Conservation (phyloP, 2,329 filamentous ascomycete species). For the Aspergillus sp. region DNA sequence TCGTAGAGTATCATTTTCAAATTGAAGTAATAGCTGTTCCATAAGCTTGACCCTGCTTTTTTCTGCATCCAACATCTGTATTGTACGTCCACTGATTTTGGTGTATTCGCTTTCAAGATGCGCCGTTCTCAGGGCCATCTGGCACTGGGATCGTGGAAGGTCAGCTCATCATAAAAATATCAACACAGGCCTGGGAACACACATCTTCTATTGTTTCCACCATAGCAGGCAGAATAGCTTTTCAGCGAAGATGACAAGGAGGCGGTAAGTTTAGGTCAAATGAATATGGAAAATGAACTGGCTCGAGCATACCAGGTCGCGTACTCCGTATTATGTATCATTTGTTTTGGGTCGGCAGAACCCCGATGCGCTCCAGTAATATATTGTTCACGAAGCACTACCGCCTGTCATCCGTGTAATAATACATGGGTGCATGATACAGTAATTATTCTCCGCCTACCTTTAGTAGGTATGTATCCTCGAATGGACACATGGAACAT, state of each 20-base stretch:
- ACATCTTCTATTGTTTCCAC: conserved; percentile 10
- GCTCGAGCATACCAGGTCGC: no score
- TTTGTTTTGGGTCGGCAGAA: no score
- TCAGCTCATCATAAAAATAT: conserved; percentile 3
- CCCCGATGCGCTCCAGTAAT: no score
- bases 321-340: no score
- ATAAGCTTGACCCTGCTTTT: conserved; percentile 61
- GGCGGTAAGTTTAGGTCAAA: not conserved
- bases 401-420: not conserved
- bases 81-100: conserved; percentile 54
- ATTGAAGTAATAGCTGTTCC: conserved; percentile 60
- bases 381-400: no score
- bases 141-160: conserved; percentile 14
- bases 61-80: conserved; percentile 66
- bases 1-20: conserved; percentile 63
- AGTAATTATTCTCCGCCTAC: no score
- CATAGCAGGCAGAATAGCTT: conserved; percentile 1
- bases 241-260: not conserved
- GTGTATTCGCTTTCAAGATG: conserved; percentile 63
- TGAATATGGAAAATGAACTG: not conserved
- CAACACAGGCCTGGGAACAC: not conserved
- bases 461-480: not conserved
- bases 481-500: not conserved
- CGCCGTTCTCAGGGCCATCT: conserved; percentile 46
- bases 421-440: not conserved